Conservation (phyloP, 2,329 filamentous ascomycete species). For the Colletotrichum sp. region DNA sequence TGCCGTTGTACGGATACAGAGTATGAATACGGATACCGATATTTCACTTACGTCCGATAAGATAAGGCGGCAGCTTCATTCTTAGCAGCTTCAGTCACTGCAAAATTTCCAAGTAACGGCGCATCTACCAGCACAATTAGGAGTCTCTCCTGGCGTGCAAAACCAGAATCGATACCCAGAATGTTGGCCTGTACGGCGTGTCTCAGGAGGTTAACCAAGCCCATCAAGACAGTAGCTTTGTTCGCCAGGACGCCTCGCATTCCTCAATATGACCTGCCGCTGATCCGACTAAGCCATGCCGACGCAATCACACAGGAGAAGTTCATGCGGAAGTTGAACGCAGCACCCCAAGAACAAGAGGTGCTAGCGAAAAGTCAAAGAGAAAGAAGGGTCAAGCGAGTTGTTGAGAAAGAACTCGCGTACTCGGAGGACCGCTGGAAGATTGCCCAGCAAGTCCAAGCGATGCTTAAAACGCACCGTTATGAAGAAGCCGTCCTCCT, state of each 20-base stretch:
- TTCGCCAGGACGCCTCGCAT: not conserved
- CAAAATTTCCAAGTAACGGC: not conserved
- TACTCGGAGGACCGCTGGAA: conserved; percentile 74
- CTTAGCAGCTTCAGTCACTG: not conserved
- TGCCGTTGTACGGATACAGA: not conserved
- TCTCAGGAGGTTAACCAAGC: not conserved
- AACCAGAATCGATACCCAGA: not conserved
- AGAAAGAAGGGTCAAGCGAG: conserved; percentile 36
- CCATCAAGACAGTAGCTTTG: not conserved
- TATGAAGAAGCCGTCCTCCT: conserved; percentile 72
- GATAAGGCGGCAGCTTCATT: not conserved
- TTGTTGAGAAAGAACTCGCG: conserved; percentile 60
- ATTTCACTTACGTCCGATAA: not conserved
- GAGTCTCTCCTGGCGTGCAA: not conserved
- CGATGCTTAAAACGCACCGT: conserved; percentile 62
- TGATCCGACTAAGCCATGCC: not conserved
- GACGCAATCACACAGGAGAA: not conserved
- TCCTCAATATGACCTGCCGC: not conserved
- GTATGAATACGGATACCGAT: not conserved
- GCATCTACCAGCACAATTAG: not conserved
- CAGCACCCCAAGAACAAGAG: not conserved
- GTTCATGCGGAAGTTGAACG: not conserved
- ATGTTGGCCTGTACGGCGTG: not conserved
- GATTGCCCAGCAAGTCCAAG: conserved; percentile 71
- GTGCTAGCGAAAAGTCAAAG: conserved; percentile 22